phyloP scores from a whole-genome alignment of 805 yeast genomes.

The Hermanozyma aechmeae region DNA sequence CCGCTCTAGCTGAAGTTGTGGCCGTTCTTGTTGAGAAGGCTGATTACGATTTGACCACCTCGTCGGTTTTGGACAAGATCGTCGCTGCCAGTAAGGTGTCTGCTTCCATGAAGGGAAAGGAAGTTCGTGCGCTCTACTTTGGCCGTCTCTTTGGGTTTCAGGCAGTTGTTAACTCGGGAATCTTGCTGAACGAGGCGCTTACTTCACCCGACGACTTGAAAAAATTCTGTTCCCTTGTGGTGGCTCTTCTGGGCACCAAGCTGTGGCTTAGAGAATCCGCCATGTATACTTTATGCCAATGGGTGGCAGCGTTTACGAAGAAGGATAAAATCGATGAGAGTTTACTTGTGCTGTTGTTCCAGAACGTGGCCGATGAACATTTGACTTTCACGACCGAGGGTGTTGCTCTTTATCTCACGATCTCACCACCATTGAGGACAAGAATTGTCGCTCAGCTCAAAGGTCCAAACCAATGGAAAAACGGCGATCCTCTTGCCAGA shows the following conservation, averaged over 20 bases:
- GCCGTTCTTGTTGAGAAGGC: slow-evolving; percentile 22
- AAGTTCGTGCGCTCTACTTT: slow-evolving; percentile 69
- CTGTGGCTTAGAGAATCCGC: slow-evolving; percentile 85
- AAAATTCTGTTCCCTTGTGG: slow-evolving; percentile 35
- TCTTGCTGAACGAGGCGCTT: slow-evolving; percentile 14
- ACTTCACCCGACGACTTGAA: slow-evolving; percentile 16
- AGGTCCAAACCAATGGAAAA: slow-evolving; percentile 44
- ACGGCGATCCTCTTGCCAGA: slow-evolving; percentile 62
- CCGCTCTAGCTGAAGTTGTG: slow-evolving; percentile 70
- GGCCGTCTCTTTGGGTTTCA: slow-evolving; percentile 84
- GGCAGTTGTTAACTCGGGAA: slow-evolving; percentile 44
- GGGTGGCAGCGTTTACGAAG: slow-evolving; percentile 13
- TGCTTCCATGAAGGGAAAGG: slow-evolving; percentile 59
- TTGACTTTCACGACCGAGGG: slow-evolving; percentile 72
- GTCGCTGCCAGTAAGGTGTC: slow-evolving; percentile 24
- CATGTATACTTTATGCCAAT: slow-evolving; percentile 57
- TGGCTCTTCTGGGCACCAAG: slow-evolving; percentile 54
- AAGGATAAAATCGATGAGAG: slow-evolving; percentile 4
- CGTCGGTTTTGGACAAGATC: slow-evolving; percentile 26
- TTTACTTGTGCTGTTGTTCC: slow-evolving; percentile 24
- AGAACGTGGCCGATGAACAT: slow-evolving; percentile 39
- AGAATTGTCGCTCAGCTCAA: slow-evolving; percentile 7
- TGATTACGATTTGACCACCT: slow-evolving; percentile 23
- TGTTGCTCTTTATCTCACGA: slow-evolving; percentile 54
- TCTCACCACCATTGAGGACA: slow-evolving; percentile 26